These are phyloP conservation scores for Mollisia scopiformis DNA, from an alignment of 2,329 filamentous ascomycete species.

Conservation along the genomic window DNA sequence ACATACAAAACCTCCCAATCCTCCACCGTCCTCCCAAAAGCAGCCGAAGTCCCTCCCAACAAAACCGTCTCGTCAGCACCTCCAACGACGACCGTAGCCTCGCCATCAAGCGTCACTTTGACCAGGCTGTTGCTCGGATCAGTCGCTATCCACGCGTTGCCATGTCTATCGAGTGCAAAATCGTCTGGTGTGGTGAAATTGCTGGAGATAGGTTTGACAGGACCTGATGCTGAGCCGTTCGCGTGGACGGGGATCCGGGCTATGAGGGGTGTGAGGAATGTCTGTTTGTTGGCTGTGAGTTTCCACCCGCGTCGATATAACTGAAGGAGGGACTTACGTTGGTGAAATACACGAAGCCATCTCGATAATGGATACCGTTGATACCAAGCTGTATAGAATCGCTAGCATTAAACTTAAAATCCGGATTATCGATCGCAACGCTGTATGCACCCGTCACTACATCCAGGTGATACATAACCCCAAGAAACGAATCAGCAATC, in stretches of 20 bases:
- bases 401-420: background rate
- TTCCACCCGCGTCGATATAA: background rate
- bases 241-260: background rate
- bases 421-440: background rate
- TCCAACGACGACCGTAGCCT: background rate
- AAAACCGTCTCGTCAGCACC: background rate
- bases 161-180: background rate
- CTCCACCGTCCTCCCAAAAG: background rate
- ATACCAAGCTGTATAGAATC: background rate
- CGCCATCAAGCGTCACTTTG: background rate
- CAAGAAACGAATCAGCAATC: background rate
- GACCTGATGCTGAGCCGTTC: background rate
- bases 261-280: background rate
- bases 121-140: background rate
- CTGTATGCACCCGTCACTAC: background rate
- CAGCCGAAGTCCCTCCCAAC: background rate
- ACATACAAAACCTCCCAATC: background rate
- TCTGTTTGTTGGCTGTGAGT: background rate
- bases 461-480: background rate
- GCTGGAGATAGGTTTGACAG: background rate
- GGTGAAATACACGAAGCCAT: background rate
- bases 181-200: background rate
- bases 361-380: background rate
- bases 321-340: background rate
- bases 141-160: background rate